phyloP scores from a whole-genome alignment of 768 basidiomycete genomes.

The Epithele typhae region DNA sequence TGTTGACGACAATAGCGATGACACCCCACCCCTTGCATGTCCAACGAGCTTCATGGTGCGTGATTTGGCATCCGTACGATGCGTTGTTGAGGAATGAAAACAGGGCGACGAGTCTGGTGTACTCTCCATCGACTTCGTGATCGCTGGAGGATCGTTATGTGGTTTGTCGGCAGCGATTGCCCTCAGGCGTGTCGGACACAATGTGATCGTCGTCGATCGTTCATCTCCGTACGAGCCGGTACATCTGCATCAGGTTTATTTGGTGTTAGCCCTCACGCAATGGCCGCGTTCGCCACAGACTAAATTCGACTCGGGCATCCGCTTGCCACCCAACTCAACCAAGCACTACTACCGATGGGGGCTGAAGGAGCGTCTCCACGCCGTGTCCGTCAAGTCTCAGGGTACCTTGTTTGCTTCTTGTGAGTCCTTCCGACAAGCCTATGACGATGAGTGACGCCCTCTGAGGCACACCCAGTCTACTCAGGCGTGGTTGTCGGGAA shows the following conservation, averaged over 20 bases:
- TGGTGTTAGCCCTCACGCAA: background rate
- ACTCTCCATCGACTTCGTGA: constrained; percentile 27
- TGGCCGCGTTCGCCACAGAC: constrained; percentile 3
- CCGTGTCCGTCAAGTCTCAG: constrained; percentile 24
- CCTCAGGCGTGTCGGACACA: constrained; percentile 32
- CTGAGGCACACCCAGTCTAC: too few species aligned
- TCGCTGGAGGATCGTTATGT: constrained; percentile 31
- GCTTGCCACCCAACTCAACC: constrained; percentile 56
- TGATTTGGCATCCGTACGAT: too few species aligned
- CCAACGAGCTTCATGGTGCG: too few species aligned
- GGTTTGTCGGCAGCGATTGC: constrained; percentile 34
- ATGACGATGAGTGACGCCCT: background rate
- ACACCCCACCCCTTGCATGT: too few species aligned
- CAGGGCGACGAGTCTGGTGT: too few species aligned
- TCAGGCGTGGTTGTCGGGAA: constrained; percentile 30
- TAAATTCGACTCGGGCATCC: constrained; percentile 29
- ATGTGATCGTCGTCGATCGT: constrained; percentile 31
- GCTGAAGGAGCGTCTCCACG: constrained; percentile 37
- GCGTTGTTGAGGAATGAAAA: too few species aligned
- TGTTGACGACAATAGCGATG: too few species aligned
- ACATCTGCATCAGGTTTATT: constrained; percentile 1
- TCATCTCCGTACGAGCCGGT: constrained; percentile 24
- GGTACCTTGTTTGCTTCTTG: constrained; percentile 20
- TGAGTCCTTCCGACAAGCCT: background rate
- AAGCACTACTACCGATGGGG: constrained; percentile 55